Evolutionary conservation across 108 stramenopile genomes (phyloP), one percentile per base, ranked within the genome.

Genomic region (Skeletonema menzelii): DNA sequence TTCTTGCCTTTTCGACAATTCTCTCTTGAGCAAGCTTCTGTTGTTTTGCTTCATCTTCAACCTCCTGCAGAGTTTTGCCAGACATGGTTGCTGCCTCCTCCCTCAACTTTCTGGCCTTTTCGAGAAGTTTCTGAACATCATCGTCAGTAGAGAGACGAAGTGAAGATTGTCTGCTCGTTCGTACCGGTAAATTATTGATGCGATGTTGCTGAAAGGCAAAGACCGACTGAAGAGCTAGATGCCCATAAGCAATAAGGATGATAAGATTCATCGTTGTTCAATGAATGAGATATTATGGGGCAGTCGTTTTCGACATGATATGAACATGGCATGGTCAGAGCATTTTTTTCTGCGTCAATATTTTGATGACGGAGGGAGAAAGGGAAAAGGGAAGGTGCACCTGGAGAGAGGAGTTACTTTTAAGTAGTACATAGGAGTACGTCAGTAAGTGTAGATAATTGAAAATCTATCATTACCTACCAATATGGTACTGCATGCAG

Each of bases 1-100:
- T 67, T 59, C 37, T 59, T 47, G 73, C 61, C 42, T 57, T 60
- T 37, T 64, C 74, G 30, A 37, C n/a, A 17, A 47, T 38, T 59
- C 74, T 28, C 27, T 80, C 76, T 42, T 73, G 58, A 40, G 53
- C 37, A 15, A 60, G 13, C 67, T 83, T 84, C 49, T 87, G 72
- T 0, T 57, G 55, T 24, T 71, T 49, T 38, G 86, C 84, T 75
- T 94, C 93, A 11, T 64, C 65, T 77, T 87, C 80, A 22, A 94
- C 85, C 56, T 94, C 75, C 56, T 94, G 83, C 5, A 94, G 32
- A 15, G 87, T 85, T 63, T 87, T 88, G 10, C 91, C 91, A 58
- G 90, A 88, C 76, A 91, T 65, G 12, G 68, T 30, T 1, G 93
- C 93, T 53, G 91, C 87, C 70, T 94, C 93, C 24, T 83, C 89